Evolutionary conservation across 2,329 filamentous ascomycete species (phyloP).

Genomic region (Shiraia sp.): DNA sequence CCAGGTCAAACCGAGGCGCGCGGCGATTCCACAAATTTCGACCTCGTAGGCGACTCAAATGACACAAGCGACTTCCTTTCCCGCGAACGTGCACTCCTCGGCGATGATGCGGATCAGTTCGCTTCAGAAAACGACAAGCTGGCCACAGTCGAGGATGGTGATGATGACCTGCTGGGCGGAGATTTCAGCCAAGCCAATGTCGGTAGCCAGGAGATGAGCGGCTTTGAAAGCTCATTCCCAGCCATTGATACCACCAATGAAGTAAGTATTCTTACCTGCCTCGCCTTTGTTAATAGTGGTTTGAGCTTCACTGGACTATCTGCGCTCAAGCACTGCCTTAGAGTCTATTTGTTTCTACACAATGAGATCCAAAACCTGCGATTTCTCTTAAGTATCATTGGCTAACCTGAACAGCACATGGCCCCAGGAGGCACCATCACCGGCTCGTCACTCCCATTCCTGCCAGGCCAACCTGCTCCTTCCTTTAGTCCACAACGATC

Average conservation of each 20-base stretch:
- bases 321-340: neutral
- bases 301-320: neutral
- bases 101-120: constrained; percentile 93
- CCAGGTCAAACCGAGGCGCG: constrained; percentile 70
- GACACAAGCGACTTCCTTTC: constrained; percentile 84
- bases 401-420: constrained; percentile 59
- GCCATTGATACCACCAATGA: constrained; percentile 76
- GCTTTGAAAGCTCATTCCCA: constrained; percentile 90
- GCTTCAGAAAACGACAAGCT: constrained; percentile 72
- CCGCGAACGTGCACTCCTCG: constrained; percentile 85
- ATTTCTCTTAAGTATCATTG: neutral
- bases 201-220: constrained; percentile 54
- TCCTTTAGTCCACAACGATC: constrained; percentile 56
- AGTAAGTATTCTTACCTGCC: constrained; percentile 51
- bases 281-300: constrained; percentile 1
- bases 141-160: constrained; percentile 64
- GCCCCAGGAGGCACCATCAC: constrained; percentile 81
- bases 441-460: constrained; percentile 64
- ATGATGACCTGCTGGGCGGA: constrained; percentile 73
- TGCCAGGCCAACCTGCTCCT: constrained; percentile 40
- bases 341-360: neutral
- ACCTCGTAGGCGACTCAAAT: constrained; percentile 58
- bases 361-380: constrained; percentile 1
- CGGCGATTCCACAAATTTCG: constrained; percentile 51
- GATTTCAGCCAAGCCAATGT: constrained; percentile 50